Conservation (phyloP, 192 early-diverging fungal species). For the Backusella parvicylindrica region DNA sequence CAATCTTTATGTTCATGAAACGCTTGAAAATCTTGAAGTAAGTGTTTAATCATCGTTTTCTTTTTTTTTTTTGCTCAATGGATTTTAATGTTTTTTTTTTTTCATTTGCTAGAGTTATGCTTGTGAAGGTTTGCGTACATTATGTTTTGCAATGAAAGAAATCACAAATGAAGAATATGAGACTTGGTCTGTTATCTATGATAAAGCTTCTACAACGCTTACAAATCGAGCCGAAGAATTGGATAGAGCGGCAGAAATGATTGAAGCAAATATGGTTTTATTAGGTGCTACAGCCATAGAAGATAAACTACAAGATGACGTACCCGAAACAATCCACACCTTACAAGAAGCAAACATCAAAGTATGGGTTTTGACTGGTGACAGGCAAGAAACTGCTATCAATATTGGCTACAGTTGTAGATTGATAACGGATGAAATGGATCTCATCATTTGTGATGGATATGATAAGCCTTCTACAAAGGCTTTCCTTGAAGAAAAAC, state of each 20-base stretch:
- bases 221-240: constrained; percentile 78
- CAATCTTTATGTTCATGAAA: constrained; percentile 65
- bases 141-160: constrained; percentile 88
- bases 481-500: constrained; percentile 77
- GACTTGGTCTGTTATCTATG: constrained; percentile 72
- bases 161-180: constrained; percentile 80
- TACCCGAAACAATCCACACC: constrained; percentile 94
- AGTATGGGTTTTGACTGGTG: constrained; percentile 96
- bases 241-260: constrained; percentile 83
- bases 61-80: not conserved
- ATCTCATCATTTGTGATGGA: constrained; percentile 84
- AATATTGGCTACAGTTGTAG: constrained; percentile 95
- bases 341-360: constrained; percentile 88
- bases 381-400: constrained; percentile 96
- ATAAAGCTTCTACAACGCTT: constrained; percentile 80
- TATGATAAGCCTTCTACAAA: constrained; percentile 81
- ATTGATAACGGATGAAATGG: constrained; percentile 91
- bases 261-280: constrained; percentile 83
- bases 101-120: constrained; percentile 55
- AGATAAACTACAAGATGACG: constrained; percentile 93
- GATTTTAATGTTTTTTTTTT: too few relatives aligned
- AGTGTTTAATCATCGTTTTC: constrained; percentile 30
- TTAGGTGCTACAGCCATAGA: constrained; percentile 96
- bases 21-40: constrained; percentile 70
- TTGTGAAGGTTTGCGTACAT: constrained; percentile 86